Base-by-base conservation (phyloP, 2,329 filamentous ascomycete genomes). In the Fusarium temperatum region DNA sequence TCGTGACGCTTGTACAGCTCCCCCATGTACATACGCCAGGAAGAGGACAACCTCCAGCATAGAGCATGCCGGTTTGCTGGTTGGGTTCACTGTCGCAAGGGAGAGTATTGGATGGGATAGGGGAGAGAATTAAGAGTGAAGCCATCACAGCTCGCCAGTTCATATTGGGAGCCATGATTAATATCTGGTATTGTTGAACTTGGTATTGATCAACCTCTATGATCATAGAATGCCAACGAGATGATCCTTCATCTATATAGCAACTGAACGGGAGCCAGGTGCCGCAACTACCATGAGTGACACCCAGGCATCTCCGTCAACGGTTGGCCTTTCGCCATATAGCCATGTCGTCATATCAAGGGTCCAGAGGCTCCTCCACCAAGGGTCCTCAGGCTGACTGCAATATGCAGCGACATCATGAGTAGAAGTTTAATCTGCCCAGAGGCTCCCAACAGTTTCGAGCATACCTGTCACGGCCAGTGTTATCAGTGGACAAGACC, bases 1-100 rank as follows among this genome's bases (percentile, higher is more conserved):
- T 63, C 18, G 73, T 75, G 12, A 54, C 56, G 14, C 50, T 75
- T 15, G 73, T 74, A 44, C 73, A 75, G 24, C 51, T 74, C 15
- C 69, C 66, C 70, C 70, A 74, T 18, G 62, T 60, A 3, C 73
- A 75, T 10, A 75, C 56, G 8, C 66, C 62, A 28, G 73, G 63
- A 8, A 72, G 26, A 10, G 73, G 67, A 56, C 73, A 75, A 3
- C 72, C 72, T 18, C 70, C 73, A 41, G 53, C 68, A 38, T 74
- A 74, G 5, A 74, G 66, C 26, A 59, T 58, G 32, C 35, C 36
- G 1, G 42, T 55, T 17, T 59, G 22, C 15, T 67, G 64, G 15
- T 58, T 44, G 36, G 68, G 50, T 2, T 55, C 64, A 7, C 28
- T 50, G 3, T 62, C 26, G 9, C 32, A 66, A 4, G 66, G 63